phyloP scores from a whole-genome alignment of 352 stramenopile genomes.

The Phytophthora kernoviae region DNA sequence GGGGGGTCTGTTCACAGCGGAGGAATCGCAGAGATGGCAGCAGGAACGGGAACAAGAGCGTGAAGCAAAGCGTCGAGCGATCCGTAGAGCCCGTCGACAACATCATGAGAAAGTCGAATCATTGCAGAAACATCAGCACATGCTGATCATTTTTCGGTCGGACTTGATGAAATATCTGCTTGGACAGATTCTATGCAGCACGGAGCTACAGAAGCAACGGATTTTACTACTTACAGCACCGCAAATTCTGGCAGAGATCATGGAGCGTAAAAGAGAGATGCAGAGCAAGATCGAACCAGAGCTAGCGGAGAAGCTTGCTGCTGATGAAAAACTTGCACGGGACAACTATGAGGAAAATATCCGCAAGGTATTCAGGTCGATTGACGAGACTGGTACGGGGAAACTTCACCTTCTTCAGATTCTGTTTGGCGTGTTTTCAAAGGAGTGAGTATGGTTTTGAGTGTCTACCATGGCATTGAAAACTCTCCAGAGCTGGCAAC shows the following conservation, averaged over 20 bases:
- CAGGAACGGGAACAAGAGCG: constrained; percentile 49
- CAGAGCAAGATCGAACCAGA: constrained; percentile 50
- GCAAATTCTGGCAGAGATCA: constrained; percentile 49
- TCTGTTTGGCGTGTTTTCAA: constrained; percentile 57
- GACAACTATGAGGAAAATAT: constrained; percentile 43
- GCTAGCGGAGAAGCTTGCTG: constrained; percentile 49
- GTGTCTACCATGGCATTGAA: not conserved
- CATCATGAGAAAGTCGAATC: constrained; percentile 52
- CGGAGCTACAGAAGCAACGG: constrained; percentile 55
- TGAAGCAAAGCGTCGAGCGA: constrained; percentile 41
- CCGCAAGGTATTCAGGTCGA: constrained; percentile 54
- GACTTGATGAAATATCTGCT: constrained; percentile 56
- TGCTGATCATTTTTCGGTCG: constrained; percentile 52
- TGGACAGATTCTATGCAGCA: constrained; percentile 51
- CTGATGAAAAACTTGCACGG: constrained; percentile 19
- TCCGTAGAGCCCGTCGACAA: constrained; percentile 35
- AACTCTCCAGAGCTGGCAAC: not conserved
- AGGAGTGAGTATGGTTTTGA: constrained; percentile 45
- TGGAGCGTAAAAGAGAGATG: constrained; percentile 29
- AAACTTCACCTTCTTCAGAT: constrained; percentile 62
- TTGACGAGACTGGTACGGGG: constrained; percentile 40
- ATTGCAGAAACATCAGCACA: constrained; percentile 45
- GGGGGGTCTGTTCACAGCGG: constrained; percentile 52
- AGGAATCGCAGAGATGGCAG: constrained; percentile 55
- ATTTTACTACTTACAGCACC: constrained; percentile 63